phyloP scores from a whole-genome alignment of 768 basidiomycete species.

The Tephrocybe sp. region DNA sequence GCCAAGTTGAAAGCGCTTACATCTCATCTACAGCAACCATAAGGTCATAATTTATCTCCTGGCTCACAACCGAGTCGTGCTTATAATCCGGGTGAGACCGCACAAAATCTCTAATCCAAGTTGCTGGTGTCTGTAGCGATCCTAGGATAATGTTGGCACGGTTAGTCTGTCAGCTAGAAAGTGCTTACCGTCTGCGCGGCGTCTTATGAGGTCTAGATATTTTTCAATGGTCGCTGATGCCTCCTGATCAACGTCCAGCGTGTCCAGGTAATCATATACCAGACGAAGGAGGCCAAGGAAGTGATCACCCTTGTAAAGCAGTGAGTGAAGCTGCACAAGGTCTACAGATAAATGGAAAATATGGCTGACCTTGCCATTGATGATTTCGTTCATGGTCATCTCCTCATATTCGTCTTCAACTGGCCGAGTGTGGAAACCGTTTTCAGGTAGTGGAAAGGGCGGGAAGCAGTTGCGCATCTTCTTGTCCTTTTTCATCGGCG shows the following conservation, averaged over 20 bases:
- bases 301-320: constrained; percentile 43
- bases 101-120: constrained; percentile 94
- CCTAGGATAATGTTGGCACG: constrained; percentile 43
- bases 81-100: constrained; percentile 89
- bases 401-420: constrained; percentile 88
- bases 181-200: constrained; percentile 74
- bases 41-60: constrained; percentile 94
- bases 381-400: constrained; percentile 89
- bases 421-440: constrained; percentile 40
- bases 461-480: constrained; percentile 75
- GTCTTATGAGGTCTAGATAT: constrained; percentile 80
- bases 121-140: constrained; percentile 79
- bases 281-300: constrained; percentile 85
- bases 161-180: neutral
- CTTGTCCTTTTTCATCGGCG: constrained; percentile 53
- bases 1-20: constrained; percentile 47
- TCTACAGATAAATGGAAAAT: constrained; percentile 6
- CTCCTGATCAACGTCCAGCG: constrained; percentile 70
- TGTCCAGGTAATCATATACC: constrained; percentile 82
- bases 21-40: constrained; percentile 88
- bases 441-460: constrained; percentile 50
- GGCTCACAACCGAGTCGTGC: constrained; percentile 87
- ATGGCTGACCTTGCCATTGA: constrained; percentile 80
- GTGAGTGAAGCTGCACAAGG: neutral
- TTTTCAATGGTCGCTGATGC: constrained; percentile 63